Evolutionary conservation across 306 rosid genomes (phyloP).

Genomic region (Mimosa bimucronata): DNA sequence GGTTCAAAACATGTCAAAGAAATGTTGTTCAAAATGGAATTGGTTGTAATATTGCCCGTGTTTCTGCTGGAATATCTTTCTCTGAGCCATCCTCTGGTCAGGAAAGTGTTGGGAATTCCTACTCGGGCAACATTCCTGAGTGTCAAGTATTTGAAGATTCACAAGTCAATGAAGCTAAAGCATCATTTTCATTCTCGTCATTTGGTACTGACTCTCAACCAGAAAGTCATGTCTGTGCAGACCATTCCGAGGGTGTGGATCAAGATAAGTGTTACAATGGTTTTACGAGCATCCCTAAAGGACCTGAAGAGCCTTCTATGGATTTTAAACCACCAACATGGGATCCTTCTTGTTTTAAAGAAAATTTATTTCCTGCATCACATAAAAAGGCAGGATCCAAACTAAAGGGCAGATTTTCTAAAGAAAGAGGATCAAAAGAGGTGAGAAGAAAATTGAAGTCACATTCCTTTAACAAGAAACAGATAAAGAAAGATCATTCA

Average conservation of each 20-base stretch:
- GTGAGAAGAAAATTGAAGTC: conserved; percentile 56
- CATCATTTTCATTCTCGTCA: conserved; percentile 51
- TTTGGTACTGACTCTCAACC: conserved; percentile 36
- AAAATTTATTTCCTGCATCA: conserved; percentile 61
- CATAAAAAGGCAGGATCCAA: conserved; percentile 41
- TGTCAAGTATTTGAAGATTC: conserved; percentile 37
- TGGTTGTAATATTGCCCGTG: conserved; percentile 32
- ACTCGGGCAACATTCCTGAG: conserved; percentile 46
- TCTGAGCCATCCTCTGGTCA: conserved; percentile 42
- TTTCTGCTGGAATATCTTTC: conserved; percentile 45
- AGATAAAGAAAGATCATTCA: conserved; percentile 41
- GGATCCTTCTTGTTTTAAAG: conserved; percentile 73
- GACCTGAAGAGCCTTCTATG: conserved; percentile 42
- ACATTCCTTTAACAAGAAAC: conserved; percentile 52
- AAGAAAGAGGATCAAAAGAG: conserved; percentile 61
- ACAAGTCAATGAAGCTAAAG: conserved; percentile 43
- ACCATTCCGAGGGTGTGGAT: conserved; percentile 33
- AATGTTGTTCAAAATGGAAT: conserved; percentile 42
- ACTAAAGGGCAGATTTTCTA: conserved; percentile 52
- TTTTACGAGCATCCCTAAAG: conserved; percentile 49
- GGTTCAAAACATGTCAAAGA: conserved; percentile 34
- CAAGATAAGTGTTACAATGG: conserved; percentile 32
- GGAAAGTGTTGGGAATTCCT: conserved; percentile 37
- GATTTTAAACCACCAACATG: conserved; percentile 59
- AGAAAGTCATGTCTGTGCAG: conserved; percentile 38